Base-by-base conservation (phyloP, 148 eudicot species). In the Silene latifolia region DNA sequence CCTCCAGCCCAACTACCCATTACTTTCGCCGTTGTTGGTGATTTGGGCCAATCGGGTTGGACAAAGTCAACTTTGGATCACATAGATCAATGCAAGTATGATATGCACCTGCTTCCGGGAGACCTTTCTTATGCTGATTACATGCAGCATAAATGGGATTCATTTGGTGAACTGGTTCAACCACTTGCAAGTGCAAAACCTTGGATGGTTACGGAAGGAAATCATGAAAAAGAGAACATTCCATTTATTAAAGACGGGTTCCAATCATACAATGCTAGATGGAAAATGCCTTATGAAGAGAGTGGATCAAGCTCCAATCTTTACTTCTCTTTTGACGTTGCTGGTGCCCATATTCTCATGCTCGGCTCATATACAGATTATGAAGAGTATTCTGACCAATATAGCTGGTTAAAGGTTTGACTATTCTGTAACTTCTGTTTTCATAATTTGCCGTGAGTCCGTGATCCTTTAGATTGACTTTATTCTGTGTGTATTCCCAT, bases 141-240 rank as follows among this genome's bases (percentile, higher is more conserved):
- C 77, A 48, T 87, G 66, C 98, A 94, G 80, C 83, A 77, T 21
- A 85, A 73, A 75, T 94, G 98, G 98, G 98, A 94, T 80, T 83
- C 96, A 2, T 94, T 92, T 77, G 98, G 98, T 59, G 85, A 89
- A 76, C 82, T 92, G 25, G 92, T 94, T 76, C 89, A 94, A 80
- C 98, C 98, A 46, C 91, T 94, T 63, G 98, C 98, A 4, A 94
- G 98, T 87, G 81, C 86, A 44, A 92, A 88, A 83, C 89, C 98
- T 18, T 94, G 98, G 98, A 94, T 94, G 98, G 98, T 94, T 71
- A 92, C 97, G 3, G 79, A 94, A 83, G 98, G 98, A 80, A 94
- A 94, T 84, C 98, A 94, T 81, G 98, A 94, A 75, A 84, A 85
- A 82, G 98, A 94, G 86, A 78, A 39, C 61, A 88, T 94, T 77